phyloP scores from a whole-genome alignment of 2,329 filamentous ascomycete species.

The Blastomyces percursus region DNA sequence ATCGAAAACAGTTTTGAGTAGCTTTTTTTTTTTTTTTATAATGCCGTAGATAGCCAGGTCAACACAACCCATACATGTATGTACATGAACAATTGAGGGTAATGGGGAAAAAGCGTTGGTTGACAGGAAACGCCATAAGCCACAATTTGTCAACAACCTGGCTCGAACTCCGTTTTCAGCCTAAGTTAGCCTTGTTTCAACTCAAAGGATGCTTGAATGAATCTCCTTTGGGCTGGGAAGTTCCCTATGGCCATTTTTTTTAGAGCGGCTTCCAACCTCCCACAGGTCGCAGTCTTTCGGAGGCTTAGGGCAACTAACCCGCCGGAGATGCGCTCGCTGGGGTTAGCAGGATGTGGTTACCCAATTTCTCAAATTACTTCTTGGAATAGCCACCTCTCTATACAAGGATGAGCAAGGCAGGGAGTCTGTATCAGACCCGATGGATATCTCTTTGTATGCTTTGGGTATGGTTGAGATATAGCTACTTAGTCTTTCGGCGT shows the following conservation, averaged over 20 bases:
- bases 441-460: background rate
- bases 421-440: background rate
- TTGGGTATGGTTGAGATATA: background rate
- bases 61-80: no score
- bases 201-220: background rate
- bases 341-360: background rate
- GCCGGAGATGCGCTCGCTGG: background rate
- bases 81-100: background rate
- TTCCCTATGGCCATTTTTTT: background rate
- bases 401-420: background rate
- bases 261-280: background rate
- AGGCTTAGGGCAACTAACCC: background rate
- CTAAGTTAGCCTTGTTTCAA: background rate
- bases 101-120: background rate
- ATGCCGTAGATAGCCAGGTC: no score
- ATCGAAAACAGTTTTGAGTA: no score
- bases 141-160: background rate
- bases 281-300: background rate
- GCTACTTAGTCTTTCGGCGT: background rate
- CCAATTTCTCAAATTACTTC: background rate
- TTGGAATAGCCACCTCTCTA: background rate
- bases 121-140: background rate
- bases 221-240: background rate
- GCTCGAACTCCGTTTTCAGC: background rate
- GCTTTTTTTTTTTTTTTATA: no score